Evolutionary conservation across 345 rosid species (phyloP), one percentile per base, ranked within the genome.

Genomic region (Eutrema yunnanense): DNA sequence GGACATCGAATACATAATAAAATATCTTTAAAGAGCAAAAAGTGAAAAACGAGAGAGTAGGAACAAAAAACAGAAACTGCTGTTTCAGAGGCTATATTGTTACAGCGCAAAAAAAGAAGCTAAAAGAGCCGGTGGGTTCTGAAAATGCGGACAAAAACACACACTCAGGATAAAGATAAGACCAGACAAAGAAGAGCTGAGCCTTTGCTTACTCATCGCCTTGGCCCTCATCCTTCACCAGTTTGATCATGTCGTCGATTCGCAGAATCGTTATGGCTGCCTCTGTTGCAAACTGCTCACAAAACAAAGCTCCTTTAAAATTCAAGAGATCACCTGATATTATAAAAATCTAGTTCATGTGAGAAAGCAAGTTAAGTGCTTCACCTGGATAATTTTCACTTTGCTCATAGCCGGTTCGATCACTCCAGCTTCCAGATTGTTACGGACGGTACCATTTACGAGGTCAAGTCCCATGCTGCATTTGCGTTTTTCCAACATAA

Each of bases 371-470:
- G 53, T 2, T 29, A 10, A 16, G 4, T 71, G 49, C 52, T 40
- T 77, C 51, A 92, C 99, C 99, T 95, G 99, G 78, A 95, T 86
- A 41, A 95, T 95, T 84, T 95, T 95, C 69, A 95, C 98, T 90
- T 95, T 95, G 92, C 99, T 95, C 99, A 95, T 95, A 26, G 98
- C 99, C 4, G 99, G 98, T 68, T 95, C 99, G 29, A 95, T 95
- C 27, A 95, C 97, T 74, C 99, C 99, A 2, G 99, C 99, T 77
- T 92, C 99, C 68, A 95, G 77, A 82, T 92, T 95, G 87, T 92
- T 95, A 12, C 97, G 93, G 73, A 88, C 59, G 2, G 85, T 79
- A 19, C 98, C 99, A 38, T 90, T 95, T 38, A 74, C 67, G 38
- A 95, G 97, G 70, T 95, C 99, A 51, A 95, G 83, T 57, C 99